These are phyloP conservation scores for Amanita thiersii DNA, from an alignment of 768 basidiomycete species.

Conservation along the genomic window DNA sequence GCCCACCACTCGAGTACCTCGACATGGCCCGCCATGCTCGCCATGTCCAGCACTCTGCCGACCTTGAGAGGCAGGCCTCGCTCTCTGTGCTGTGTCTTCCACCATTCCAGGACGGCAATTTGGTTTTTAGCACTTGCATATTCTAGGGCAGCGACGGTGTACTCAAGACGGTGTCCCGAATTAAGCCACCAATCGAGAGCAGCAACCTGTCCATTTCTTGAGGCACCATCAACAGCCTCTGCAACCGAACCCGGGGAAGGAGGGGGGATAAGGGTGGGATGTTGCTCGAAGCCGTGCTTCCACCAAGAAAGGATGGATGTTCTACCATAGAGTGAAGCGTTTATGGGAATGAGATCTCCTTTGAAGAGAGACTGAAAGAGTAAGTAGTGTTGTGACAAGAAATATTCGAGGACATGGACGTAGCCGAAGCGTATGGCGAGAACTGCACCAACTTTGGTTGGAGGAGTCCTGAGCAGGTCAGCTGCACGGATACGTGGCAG, in stretches of 20 bases:
- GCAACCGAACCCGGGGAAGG: slow-evolving; percentile 48
- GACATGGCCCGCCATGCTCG: slow-evolving; percentile 70
- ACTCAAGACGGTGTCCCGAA: slow-evolving; percentile 59
- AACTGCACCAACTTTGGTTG: slow-evolving; percentile 64
- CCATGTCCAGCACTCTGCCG: slow-evolving; percentile 81
- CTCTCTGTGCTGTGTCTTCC: slow-evolving; percentile 51
- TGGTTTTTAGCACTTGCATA: slow-evolving; percentile 73
- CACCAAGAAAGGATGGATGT: slow-evolving; percentile 75
- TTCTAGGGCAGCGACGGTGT: slow-evolving; percentile 75
- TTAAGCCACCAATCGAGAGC: slow-evolving; percentile 79
- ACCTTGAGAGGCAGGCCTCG: slow-evolving; percentile 61
- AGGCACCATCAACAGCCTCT: slow-evolving; percentile 74
- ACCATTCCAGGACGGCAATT: slow-evolving; percentile 77
- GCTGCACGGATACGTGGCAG: slow-evolving; percentile 52
- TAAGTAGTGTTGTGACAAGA: slow-evolving; percentile 55
- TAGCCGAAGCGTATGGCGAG: slow-evolving; percentile 68
- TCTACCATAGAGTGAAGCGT: slow-evolving; percentile 72
- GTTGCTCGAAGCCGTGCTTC: slow-evolving; percentile 54
- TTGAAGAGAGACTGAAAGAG: slow-evolving; percentile 61
- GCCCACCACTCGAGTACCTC: slow-evolving; percentile 83
- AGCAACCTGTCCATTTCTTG: slow-evolving; percentile 62
- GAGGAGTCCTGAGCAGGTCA: slow-evolving; percentile 45
- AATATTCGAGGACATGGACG: slow-evolving; percentile 66
- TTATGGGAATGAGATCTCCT: slow-evolving; percentile 64
- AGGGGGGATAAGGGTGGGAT: slow-evolving; percentile 49